Percentiles rank a stretch among this genome's conserved stretches.
These are phyloP conservation scores for Calycina herbarum DNA, from an alignment of 2,329 filamentous ascomycete genomes.

Conservation along the genomic window DNA sequence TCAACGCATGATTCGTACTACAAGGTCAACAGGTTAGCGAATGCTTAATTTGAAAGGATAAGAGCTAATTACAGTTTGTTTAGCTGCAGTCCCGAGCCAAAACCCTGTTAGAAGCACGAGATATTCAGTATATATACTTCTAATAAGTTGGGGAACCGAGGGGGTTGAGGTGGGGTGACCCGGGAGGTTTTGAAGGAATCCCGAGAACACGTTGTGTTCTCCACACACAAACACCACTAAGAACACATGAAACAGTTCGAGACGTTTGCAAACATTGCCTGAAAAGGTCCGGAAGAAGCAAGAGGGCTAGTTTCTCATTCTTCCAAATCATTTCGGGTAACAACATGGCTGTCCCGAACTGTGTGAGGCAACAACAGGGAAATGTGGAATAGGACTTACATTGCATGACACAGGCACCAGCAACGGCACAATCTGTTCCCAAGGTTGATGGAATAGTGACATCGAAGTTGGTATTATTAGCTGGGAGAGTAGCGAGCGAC, in stretches of 20 bases:
- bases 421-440: conserved; percentile 41
- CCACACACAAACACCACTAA: too few species aligned
- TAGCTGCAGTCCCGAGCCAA: conserved; percentile 46
- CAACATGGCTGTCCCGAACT: neutral
- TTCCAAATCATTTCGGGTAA: too few species aligned
- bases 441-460: conserved; percentile 54
- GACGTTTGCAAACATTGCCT: too few species aligned
- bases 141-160: too few species aligned
- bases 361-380: neutral
- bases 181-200: too few species aligned
- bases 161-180: too few species aligned
- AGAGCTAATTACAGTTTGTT: neutral
- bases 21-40: conserved; percentile 42
- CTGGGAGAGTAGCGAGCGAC: conserved; percentile 43
- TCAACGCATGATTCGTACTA: conserved; percentile 54
- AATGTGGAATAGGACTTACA: conserved; percentile 21
- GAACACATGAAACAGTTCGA: too few species aligned
- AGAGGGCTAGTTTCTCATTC: too few species aligned
- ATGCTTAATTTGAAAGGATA: too few species aligned
- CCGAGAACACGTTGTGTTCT: too few species aligned
- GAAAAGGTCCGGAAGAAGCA: too few species aligned
- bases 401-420: conserved; percentile 22
- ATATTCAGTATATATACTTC: too few species aligned
- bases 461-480: conserved; percentile 50
- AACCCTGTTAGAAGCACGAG: conserved; percentile 36